Conservation (phyloP, 2,329 filamentous ascomycete species). For the Ambrosiella beaveri region DNA sequence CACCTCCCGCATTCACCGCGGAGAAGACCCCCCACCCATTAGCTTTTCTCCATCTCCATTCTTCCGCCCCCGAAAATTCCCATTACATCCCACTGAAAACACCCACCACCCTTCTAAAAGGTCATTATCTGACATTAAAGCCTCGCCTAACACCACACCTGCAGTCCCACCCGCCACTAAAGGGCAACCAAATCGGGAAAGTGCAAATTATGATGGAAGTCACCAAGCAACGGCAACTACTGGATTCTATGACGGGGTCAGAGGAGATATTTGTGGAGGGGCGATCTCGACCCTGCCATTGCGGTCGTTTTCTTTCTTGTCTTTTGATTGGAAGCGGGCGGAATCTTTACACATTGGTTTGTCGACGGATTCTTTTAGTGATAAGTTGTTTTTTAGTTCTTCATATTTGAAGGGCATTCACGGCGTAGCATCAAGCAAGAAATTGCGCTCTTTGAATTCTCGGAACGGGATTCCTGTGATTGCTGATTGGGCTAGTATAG, state of each 20-base stretch:
- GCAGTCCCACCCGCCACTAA: background rate
- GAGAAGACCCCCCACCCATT: background rate
- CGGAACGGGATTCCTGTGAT: too few species aligned
- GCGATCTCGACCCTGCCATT: background rate
- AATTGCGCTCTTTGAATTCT: too few species aligned
- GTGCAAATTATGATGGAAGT: background rate
- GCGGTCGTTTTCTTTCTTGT: background rate
- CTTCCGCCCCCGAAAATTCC: background rate
- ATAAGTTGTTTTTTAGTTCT: too few species aligned
- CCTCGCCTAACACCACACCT: background rate
- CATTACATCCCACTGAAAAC: background rate
- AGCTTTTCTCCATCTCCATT: background rate
- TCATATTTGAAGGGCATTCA: too few species aligned
- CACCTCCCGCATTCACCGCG: background rate
- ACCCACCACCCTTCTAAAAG: background rate
- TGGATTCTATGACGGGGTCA: background rate
- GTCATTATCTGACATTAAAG: too few species aligned
- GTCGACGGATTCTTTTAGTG: too few species aligned
- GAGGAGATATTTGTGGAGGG: background rate
- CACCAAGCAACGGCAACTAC: background rate
- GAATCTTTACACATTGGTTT: too few species aligned
- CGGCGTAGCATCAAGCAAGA: too few species aligned
- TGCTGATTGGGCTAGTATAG: too few species aligned
- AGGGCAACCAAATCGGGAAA: background rate
- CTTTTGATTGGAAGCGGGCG: background rate